Base-by-base conservation (phyloP, 106 monocot genomes). In the Cymbidium sinense region DNA sequence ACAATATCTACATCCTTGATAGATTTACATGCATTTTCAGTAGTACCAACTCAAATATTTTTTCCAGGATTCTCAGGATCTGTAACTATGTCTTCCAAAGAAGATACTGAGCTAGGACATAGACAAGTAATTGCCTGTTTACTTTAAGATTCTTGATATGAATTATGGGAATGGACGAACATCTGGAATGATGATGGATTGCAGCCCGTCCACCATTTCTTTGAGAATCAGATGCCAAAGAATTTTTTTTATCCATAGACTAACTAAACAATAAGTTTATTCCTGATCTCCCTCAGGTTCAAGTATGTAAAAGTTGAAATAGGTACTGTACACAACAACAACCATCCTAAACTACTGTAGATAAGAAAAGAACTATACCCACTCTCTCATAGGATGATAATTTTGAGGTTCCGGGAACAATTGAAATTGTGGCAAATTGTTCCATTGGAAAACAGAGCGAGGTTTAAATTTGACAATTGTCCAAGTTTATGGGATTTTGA, bases 171-270 rank as follows among this genome's bases (percentile, higher is more conserved):
- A 74, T 44, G 4, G 13, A 21, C 8, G 44, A 44, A 23, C 9
- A 1, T 28, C 74, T 74, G 74, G 74, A 23, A 74, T 74, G 74
- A 74, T 13, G 7, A 44, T 74, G 23, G 28, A 74, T 44, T 74
- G 74, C 44, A 74, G 18, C 43, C 17, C 18, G 17, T 70, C 2
- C 70, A 25, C 70, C 70, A 70, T 70, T 70, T 70, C 34, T 18
- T 34, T 33, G 9, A 35, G 18, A 35, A 34, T 35, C 34, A 70
- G 70, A 70, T 28, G 27, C 29, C 25, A 64, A 28, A 28, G 5
- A 1, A 70, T 17, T 13, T 70, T 70, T 35, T 34, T 33, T 18
- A 70, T 35, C 21, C 34, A 70, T 12, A 34, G 18, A 34, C 5
- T 17, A 70, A 70, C 70, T 70, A 18, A 17, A 70, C 70, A 70